Percentiles rank a stretch among this genome's conserved stretches.
These are phyloP conservation scores for Leishmania major DNA, from an alignment of 208 protist species.

Conservation along the genomic window DNA sequence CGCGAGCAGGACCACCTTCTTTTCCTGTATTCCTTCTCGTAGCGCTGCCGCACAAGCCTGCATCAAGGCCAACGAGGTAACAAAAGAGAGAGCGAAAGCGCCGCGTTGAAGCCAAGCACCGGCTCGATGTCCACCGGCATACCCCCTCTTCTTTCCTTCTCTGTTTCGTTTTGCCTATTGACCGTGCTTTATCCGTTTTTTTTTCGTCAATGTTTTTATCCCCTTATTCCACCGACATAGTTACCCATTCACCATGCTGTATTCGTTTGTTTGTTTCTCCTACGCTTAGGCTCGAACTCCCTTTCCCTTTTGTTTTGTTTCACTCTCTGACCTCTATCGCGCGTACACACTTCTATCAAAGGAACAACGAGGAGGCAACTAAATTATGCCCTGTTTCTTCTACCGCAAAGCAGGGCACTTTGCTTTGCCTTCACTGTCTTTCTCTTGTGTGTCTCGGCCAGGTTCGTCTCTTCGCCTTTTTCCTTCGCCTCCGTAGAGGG, in stretches of 20 bases:
- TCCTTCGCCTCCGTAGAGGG: slow-evolving; percentile 8
- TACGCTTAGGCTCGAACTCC: not conserved
- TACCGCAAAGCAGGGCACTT: not conserved
- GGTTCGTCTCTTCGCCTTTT: slow-evolving; percentile 16
- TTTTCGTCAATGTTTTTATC: slow-evolving; percentile 1
- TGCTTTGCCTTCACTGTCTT: not conserved
- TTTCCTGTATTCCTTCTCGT: not conserved
- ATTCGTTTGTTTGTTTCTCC: slow-evolving; percentile 17
- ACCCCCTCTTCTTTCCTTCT: too few relatives aligned
- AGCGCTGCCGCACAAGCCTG: not conserved
- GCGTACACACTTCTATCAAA: not conserved
- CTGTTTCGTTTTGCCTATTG: not conserved
- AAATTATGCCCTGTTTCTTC: not conserved
- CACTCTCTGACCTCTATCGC: not conserved
- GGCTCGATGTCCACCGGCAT: not conserved
- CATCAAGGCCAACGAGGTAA: not conserved
- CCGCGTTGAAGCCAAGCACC: not conserved
- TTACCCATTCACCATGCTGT: slow-evolving; percentile 3
- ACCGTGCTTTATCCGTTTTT: not conserved
- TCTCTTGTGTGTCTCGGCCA: slow-evolving; percentile 1
- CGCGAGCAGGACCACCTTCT: not conserved
- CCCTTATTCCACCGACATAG: slow-evolving; percentile 1
- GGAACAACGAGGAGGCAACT: not conserved
- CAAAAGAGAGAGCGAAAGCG: not conserved
- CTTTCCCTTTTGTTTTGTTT: not conserved